Percentiles rank a stretch among this genome's conserved stretches.
Conservation (phyloP, 805 yeast genomes). For the Lipomyces lipofer region DNA sequence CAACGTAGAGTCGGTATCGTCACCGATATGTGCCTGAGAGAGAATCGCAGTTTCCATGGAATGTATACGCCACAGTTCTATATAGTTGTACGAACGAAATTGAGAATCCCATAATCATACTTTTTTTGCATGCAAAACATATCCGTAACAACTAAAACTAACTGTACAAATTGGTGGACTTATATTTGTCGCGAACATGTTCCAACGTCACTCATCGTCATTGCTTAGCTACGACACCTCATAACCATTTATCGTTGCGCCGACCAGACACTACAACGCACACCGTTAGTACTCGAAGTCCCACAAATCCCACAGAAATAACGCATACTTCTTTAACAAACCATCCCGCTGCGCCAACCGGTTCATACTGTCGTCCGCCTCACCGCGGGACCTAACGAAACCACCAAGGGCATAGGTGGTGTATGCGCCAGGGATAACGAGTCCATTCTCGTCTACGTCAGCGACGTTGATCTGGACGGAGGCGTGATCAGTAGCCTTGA, state of each 20-base stretch:
- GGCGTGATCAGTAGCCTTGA: constrained; percentile 99
- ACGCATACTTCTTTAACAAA: constrained; percentile 70
- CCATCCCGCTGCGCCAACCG: constrained; percentile 99
- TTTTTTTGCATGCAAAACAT: too few relatives aligned
- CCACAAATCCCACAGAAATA: constrained; percentile 72
- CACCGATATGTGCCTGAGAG: background rate
- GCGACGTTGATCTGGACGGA: constrained; percentile 99
- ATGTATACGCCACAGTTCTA: too few relatives aligned
- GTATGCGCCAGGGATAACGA: constrained; percentile 85
- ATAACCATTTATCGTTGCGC: constrained; percentile 33
- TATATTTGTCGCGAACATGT: too few relatives aligned
- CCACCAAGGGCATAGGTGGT: constrained; percentile 97
- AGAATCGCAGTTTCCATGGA: too few relatives aligned
- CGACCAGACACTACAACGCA: constrained; percentile 33
- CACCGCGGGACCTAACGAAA: constrained; percentile 98
- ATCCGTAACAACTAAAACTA: too few relatives aligned
- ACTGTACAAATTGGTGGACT: too few relatives aligned
- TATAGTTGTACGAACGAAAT: too few relatives aligned
- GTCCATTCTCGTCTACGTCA: constrained; percentile 96
- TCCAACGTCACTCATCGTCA: too few relatives aligned
- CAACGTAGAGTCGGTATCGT: background rate
- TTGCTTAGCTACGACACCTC: background rate
- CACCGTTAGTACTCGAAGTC: constrained; percentile 14
- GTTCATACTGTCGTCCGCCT: constrained; percentile 98
- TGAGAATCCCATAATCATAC: too few relatives aligned